phyloP scores from a whole-genome alignment of 2,329 filamentous ascomycete species.

The Apiospora pterosperma region DNA sequence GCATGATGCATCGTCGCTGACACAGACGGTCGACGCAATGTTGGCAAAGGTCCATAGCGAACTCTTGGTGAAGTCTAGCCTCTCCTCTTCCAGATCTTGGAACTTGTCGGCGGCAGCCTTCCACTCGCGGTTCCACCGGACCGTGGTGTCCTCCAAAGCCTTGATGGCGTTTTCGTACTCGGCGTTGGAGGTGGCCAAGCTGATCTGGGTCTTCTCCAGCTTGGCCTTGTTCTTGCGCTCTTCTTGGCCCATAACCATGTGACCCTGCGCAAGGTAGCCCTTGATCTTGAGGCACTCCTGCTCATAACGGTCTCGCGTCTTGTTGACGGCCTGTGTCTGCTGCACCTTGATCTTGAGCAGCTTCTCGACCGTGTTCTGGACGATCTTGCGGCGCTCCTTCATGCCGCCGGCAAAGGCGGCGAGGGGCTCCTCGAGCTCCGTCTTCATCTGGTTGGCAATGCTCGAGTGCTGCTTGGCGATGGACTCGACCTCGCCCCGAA shows the following conservation, averaged over 20 bases:
- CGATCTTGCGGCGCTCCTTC: constrained; percentile 95
- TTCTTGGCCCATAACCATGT: constrained; percentile 99
- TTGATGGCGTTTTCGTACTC: constrained; percentile 96
- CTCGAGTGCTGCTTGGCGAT: constrained; percentile 92
- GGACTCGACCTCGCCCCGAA: constrained; percentile 84
- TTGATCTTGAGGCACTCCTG: constrained; percentile 98
- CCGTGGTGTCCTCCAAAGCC: constrained; percentile 89
- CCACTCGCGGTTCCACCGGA: constrained; percentile 97
- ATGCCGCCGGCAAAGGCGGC: constrained; percentile 89
- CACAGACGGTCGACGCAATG: constrained; percentile 93
- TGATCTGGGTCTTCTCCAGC: constrained; percentile 97
- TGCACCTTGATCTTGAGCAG: constrained; percentile 89
- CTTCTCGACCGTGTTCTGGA: constrained; percentile 92
- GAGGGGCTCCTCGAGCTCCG: constrained; percentile 89
- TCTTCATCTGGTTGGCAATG: constrained; percentile 93
- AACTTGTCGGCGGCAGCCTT: constrained; percentile 98
- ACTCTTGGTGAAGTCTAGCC: constrained; percentile 95
- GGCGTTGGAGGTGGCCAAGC: constrained; percentile 82
- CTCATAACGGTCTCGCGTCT: constrained; percentile 93
- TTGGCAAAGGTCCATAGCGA: constrained; percentile 98
- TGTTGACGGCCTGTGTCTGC: constrained; percentile 88
- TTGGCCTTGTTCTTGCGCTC: constrained; percentile 99
- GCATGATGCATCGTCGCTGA: constrained; percentile 93
- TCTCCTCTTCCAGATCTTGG: constrained; percentile 96
- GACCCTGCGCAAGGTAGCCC: constrained; percentile 94